phyloP scores from a whole-genome alignment of 768 basidiomycete genomes.

The Xanthoconium purpureum region DNA sequence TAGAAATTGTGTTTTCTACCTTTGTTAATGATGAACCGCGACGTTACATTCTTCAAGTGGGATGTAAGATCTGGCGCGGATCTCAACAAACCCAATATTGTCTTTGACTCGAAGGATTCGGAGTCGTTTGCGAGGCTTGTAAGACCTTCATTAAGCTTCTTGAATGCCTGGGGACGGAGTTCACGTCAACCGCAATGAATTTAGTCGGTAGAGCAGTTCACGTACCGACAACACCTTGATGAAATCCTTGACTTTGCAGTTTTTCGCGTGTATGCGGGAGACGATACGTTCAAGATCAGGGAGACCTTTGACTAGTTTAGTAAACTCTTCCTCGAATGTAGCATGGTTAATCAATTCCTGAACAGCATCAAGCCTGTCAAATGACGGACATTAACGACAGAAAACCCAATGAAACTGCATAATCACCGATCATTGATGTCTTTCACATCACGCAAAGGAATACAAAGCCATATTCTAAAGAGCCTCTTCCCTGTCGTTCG shows the following conservation, averaged over 20 bases:
- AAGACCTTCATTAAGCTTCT: constrained; percentile 66
- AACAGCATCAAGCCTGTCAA: constrained; percentile 83
- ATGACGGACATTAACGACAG: constrained; percentile 15
- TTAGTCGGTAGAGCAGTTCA: neutral
- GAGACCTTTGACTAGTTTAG: constrained; percentile 69
- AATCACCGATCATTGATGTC: constrained; percentile 87
- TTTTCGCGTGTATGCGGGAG: constrained; percentile 92
- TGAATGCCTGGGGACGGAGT: constrained; percentile 61
- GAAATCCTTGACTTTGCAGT: constrained; percentile 85
- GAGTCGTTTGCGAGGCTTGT: constrained; percentile 58
- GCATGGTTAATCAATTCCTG: constrained; percentile 83
- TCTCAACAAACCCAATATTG: constrained; percentile 70
- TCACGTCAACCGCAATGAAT: constrained; percentile 1
- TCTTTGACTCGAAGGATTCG: constrained; percentile 72
- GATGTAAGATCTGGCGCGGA: constrained; percentile 76
- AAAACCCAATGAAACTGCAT: constrained; percentile 9
- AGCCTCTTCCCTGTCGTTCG: constrained; percentile 75
- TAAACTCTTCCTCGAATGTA: constrained; percentile 74
- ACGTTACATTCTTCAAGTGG: constrained; percentile 68
- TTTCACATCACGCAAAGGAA: constrained; percentile 75
- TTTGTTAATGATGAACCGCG: constrained; percentile 60
- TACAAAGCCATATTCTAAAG: constrained; percentile 95
- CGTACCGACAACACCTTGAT: constrained; percentile 73
- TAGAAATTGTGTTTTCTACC: constrained; percentile 37
- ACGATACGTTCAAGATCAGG: constrained; percentile 94